phyloP scores from a whole-genome alignment of 345 rosid species.

The Melaleuca alternifolia region DNA sequence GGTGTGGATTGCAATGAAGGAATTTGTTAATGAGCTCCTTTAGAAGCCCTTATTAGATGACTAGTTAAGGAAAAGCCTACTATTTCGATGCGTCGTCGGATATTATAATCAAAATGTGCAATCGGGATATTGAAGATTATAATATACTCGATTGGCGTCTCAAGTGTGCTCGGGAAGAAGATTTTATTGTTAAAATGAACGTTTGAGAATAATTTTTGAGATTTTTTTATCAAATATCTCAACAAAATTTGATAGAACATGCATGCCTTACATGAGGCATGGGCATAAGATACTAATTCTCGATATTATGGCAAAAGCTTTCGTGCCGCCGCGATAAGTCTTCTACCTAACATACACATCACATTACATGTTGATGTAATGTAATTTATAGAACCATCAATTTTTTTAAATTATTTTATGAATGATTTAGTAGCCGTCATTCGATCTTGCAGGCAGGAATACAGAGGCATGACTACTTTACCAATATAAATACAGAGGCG shows the following conservation, averaged over 20 bases:
- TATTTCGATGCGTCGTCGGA: background rate
- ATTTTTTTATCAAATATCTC: background rate
- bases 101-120: background rate
- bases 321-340: fast-evolving
- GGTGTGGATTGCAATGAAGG: background rate
- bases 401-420: too few relatives aligned
- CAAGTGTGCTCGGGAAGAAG: fast-evolving
- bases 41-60: background rate
- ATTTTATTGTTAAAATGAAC: background rate
- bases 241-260: background rate
- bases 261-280: fast-evolving
- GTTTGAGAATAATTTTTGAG: fast-evolving
- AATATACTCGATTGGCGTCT: background rate
- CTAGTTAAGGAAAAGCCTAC: background rate
- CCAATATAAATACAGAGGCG: too few relatives aligned
- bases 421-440: too few relatives aligned
- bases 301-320: background rate
- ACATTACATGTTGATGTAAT: too few relatives aligned
- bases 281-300: background rate
- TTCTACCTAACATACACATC: background rate
- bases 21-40: fast-evolving
- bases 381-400: too few relatives aligned
- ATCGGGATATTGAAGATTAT: background rate
- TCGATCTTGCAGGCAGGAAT: too few relatives aligned
- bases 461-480: too few relatives aligned